Conservation (phyloP, 768 basidiomycete species). For the Mycena rebaudengoi region DNA sequence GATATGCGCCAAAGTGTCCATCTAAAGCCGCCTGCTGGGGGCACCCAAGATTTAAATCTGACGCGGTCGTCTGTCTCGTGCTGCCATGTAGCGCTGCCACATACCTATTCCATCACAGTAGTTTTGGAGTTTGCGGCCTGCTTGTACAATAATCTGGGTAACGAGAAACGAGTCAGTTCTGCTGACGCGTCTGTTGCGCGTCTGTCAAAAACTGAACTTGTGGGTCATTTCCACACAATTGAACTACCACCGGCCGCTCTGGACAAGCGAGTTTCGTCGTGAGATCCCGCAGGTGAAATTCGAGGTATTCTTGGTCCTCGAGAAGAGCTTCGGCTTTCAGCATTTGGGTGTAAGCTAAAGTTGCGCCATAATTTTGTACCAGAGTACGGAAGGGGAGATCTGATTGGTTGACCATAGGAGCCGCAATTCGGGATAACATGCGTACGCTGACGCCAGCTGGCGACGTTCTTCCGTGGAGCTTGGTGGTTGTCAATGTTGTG, state of each 20-base stretch:
- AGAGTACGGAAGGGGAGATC: constrained; percentile 78
- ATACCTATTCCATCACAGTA: constrained; percentile 78
- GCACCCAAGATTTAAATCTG: constrained; percentile 87
- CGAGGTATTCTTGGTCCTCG: constrained; percentile 70
- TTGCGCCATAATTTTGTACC: constrained; percentile 68
- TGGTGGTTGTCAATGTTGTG: too few relatives aligned
- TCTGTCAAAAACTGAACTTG: too few relatives aligned
- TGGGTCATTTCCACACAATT: constrained; percentile 79
- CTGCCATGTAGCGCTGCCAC: too few relatives aligned
- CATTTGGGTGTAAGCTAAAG: constrained; percentile 83
- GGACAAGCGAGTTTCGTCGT: constrained; percentile 34
- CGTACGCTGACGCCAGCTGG: not conserved
- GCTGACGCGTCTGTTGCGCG: too few relatives aligned
- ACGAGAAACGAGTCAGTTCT: too few relatives aligned
- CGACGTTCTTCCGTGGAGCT: too few relatives aligned
- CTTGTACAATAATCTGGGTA: constrained; percentile 64
- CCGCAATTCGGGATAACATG: constrained; percentile 58
- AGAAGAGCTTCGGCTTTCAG: constrained; percentile 68
- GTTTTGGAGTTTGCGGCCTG: constrained; percentile 64
- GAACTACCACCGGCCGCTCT: constrained; percentile 67
- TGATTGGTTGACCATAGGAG: constrained; percentile 85
- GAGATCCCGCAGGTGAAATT: constrained; percentile 69
- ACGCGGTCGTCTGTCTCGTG: too few relatives aligned
- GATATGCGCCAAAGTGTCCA: constrained; percentile 77
- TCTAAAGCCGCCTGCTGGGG: constrained; percentile 75